Evolutionary conservation across 1,284 basidiomycete species (phyloP), one percentile per base, ranked within the genome.

Genomic region (Moniliella sp.): DNA sequence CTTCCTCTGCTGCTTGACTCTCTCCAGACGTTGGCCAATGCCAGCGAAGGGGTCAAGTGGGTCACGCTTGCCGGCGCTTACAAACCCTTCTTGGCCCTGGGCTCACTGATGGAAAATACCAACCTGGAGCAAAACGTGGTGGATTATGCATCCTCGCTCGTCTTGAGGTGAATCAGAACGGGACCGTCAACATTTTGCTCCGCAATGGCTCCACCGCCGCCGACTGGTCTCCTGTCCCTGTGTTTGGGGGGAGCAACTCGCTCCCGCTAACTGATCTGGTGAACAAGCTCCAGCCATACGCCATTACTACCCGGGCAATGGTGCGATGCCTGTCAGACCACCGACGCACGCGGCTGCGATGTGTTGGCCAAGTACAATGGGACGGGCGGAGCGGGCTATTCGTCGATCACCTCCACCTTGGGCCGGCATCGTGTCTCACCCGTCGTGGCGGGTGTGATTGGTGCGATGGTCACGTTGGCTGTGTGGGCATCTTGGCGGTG

Each of bases 91-190:
- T 74, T 83, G 49, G 79, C 78, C 10, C 67, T 83, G 56, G 18
- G 26, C 0, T 25, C 32, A 10, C 26, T 52, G 18, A 17, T 37
- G 33, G 28, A 25, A 18, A 18, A 5, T 25, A 26, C 27, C 18
- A 32, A 26, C 33, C 18, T 32, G 10, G 4, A 15, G 18, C 14
- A 33, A 25, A 59, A 34, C 19, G 33, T 48, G 74, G 78, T 80
- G 48, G 69, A 81, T 62, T 83, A 71, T 48, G 75, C 75, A 1
- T 75, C 76, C 29, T 74, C 76, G 13, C 61, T 79, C 30, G 73
- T 73, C 27, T 75, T 82, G 67, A 82, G 67, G 75, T 71, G 61
- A 81, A 82, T 72, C 75, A 73, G 65, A 84, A 84, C 61, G 79
- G 79, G 26, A 75, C 78, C 18, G 45, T 46, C 25, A 50, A 44